phyloP scores from a whole-genome alignment of 768 basidiomycete genomes.

The Suillus hirtellus region DNA sequence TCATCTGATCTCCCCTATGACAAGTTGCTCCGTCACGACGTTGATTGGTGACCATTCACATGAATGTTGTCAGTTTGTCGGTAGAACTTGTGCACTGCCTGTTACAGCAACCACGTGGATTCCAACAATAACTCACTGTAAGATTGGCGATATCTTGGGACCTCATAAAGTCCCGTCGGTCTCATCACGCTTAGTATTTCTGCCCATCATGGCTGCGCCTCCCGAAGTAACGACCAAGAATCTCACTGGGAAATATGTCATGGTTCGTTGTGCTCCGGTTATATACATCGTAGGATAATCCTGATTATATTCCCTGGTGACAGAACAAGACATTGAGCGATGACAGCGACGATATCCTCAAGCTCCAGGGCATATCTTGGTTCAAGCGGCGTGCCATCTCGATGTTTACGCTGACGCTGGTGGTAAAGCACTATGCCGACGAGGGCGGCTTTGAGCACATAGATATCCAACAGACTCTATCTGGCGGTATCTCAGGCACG shows the following conservation, averaged over 20 bases:
- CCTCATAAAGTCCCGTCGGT: neutral
- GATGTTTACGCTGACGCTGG: constrained; percentile 56
- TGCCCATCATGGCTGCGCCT: constrained; percentile 63
- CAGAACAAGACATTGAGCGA: constrained; percentile 75
- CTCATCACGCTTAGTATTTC: constrained; percentile 2
- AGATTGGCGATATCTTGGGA: neutral
- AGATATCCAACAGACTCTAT: constrained; percentile 63
- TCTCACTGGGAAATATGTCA: constrained; percentile 58
- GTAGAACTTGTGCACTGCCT: neutral
- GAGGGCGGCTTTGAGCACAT: constrained; percentile 61
- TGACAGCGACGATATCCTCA: constrained; percentile 59
- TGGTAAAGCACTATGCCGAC: constrained; percentile 65
- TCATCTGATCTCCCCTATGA: neutral
- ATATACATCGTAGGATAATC: neutral
- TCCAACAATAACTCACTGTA: neutral
- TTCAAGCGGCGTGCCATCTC: constrained; percentile 62
- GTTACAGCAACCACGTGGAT: neutral
- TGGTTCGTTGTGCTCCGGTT: constrained; percentile 45
- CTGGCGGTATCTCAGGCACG: constrained; percentile 60
- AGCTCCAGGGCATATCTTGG: constrained; percentile 75
- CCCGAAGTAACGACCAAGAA: constrained; percentile 56
- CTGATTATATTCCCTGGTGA: constrained; percentile 10
- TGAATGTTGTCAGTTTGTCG: neutral
- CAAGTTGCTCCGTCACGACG: neutral
- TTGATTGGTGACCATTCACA: neutral